These are phyloP conservation scores for Sphagnum tenellum DNA, from an alignment of 225 moss, liverwort and hornwort genomes.

Conservation along the genomic window DNA sequence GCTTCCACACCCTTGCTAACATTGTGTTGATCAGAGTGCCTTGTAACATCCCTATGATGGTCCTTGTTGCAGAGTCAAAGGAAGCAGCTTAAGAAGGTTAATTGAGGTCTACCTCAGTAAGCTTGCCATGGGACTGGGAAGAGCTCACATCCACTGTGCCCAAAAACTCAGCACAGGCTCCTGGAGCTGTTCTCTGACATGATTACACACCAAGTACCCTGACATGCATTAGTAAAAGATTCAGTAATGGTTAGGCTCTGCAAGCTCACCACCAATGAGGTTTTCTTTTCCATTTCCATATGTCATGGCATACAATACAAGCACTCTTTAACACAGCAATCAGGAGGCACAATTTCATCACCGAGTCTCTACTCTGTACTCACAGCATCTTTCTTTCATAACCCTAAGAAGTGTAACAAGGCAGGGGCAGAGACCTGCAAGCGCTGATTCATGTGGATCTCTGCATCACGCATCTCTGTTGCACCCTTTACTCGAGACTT, in stretches of 20 bases:
- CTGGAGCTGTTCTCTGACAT: slow-evolving; percentile 60
- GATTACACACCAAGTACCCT: not conserved
- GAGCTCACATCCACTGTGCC: slow-evolving; percentile 60
- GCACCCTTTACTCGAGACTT: slow-evolving; percentile 57
- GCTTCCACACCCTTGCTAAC: too few relatives aligned
- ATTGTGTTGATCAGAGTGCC: too few relatives aligned
- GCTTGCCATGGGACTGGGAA: slow-evolving; percentile 56
- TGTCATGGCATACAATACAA: not conserved
- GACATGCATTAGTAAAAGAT: not conserved
- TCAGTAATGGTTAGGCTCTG: not conserved
- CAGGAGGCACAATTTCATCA: not conserved
- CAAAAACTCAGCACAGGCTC: slow-evolving; percentile 79
- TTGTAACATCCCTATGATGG: too few relatives aligned
- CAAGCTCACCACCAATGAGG: too few relatives aligned
- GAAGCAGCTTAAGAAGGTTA: not conserved
- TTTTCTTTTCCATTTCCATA: too few relatives aligned
- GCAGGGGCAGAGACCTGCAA: slow-evolving; percentile 47
- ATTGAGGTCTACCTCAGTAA: slow-evolving; percentile 54
- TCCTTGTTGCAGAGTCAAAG: too few relatives aligned
- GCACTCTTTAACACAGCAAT: not conserved
- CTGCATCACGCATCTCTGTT: slow-evolving; percentile 66
- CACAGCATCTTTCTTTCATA: too few relatives aligned
- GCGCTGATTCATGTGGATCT: slow-evolving; percentile 82
- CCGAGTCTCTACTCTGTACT: too few relatives aligned
- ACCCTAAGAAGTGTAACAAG: not conserved